A percentile compares a stretch with the other conserved stretches of the same genome.
phyloP scores from a whole-genome alignment of 768 basidiomycete genomes.

The Macrolepiota fuliginosa region DNA sequence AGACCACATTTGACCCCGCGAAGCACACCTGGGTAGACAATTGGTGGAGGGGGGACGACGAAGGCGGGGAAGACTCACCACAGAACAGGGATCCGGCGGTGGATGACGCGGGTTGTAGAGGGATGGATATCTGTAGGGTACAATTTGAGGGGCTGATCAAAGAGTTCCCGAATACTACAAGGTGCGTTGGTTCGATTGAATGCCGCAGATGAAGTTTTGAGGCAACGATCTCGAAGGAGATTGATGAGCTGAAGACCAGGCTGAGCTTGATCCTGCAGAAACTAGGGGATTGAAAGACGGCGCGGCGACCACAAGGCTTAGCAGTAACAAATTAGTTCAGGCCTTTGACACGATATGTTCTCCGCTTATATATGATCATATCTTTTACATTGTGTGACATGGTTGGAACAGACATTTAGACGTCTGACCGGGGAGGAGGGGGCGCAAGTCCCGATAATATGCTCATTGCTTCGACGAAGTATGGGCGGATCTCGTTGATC shows the following conservation, averaged over 20 bases:
- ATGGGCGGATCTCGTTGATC: not conserved
- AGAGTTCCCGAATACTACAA: slow-evolving; percentile 71
- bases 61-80: slow-evolving; percentile 55
- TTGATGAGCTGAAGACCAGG: slow-evolving; percentile 51
- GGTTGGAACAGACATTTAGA: not conserved
- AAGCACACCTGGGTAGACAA: slow-evolving; percentile 63
- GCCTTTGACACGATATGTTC: too few species aligned
- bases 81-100: slow-evolving; percentile 58
- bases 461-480: too few species aligned
- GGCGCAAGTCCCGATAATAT: slow-evolving; percentile 48
- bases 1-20: slow-evolving; percentile 50
- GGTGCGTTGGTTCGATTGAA: slow-evolving; percentile 35
- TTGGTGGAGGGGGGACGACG: slow-evolving; percentile 63
- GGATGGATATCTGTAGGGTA: slow-evolving; percentile 66
- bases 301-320: too few species aligned
- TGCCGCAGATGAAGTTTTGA: slow-evolving; percentile 30
- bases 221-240: slow-evolving; percentile 61
- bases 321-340: too few species aligned
- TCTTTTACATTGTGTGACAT: not conserved
- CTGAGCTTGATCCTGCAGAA: slow-evolving; percentile 30
- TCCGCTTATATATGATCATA: too few species aligned
- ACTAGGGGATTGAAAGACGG: slow-evolving; percentile 14
- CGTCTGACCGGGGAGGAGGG: slow-evolving; percentile 12
- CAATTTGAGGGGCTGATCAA: slow-evolving; percentile 68
- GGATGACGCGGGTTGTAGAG: slow-evolving; percentile 50